A percentile compares a stretch with the other conserved stretches of the same genome.
Conservation (phyloP, 1,139 yeast species). For the Yamadazyma oceani region DNA sequence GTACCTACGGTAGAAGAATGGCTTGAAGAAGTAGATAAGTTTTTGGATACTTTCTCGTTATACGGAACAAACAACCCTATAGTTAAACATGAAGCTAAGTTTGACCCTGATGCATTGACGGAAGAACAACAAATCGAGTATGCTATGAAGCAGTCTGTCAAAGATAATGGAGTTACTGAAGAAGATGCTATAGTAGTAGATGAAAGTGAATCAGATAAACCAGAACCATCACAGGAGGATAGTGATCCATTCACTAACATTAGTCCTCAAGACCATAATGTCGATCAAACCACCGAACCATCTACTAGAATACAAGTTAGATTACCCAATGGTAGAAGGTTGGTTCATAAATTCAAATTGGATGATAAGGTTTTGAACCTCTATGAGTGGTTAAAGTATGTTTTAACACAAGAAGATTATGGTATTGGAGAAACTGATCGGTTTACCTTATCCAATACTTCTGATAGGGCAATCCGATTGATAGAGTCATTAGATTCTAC, state of each 20-base stretch:
- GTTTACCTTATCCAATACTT: constrained; percentile 55
- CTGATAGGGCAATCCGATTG: constrained; percentile 66
- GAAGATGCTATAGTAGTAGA: constrained; percentile 30
- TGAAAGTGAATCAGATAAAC: constrained; percentile 11
- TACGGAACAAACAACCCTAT: constrained; percentile 69
- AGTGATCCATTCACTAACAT: constrained; percentile 43
- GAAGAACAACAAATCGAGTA: constrained; percentile 85
- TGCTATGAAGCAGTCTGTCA: constrained; percentile 70
- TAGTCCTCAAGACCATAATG: constrained; percentile 51
- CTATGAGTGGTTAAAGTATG: constrained; percentile 52
- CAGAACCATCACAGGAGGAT: constrained; percentile 8
- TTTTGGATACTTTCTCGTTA: constrained; percentile 63
- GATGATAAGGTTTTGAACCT: constrained; percentile 51
- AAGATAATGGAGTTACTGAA: constrained; percentile 25
- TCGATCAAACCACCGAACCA: constrained; percentile 51
- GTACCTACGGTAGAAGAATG: constrained; percentile 62
- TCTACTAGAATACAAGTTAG: constrained; percentile 84
- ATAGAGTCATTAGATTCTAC: constrained; percentile 57
- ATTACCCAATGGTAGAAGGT: constrained; percentile 80
- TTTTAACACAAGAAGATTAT: constrained; percentile 52
- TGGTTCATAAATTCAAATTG: constrained; percentile 68
- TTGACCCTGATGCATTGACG: constrained; percentile 63
- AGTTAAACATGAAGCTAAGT: constrained; percentile 50
- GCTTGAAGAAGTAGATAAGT: constrained; percentile 58
- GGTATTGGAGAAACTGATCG: constrained; percentile 42